phyloP scores from a whole-genome alignment of 495 filamentous ascomycete genomes.

The Corynascus novoguineensis region DNA sequence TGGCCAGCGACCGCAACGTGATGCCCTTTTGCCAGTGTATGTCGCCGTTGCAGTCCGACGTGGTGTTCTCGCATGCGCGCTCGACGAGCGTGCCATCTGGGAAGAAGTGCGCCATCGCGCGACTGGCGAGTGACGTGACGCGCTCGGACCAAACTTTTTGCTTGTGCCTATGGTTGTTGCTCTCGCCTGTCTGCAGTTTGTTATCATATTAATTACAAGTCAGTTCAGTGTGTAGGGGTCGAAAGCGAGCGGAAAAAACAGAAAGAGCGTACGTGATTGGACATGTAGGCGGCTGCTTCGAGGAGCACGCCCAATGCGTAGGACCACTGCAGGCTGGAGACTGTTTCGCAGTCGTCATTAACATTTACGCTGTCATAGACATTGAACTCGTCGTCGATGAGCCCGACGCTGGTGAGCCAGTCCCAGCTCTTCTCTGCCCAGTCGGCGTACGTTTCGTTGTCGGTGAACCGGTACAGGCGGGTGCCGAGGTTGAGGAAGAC shows the following conservation, averaged over 20 bases:
- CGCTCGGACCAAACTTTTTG: too few relatives aligned
- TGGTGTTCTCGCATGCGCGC: slow-evolving; percentile 55
- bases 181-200: slow-evolving; percentile 21
- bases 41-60: slow-evolving; percentile 54
- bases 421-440: slow-evolving; percentile 71
- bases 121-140: slow-evolving; percentile 52
- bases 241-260: not conserved
- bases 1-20: slow-evolving; percentile 66
- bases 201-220: not conserved
- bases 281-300: slow-evolving; percentile 70
- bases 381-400: slow-evolving; percentile 56
- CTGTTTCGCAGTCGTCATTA: slow-evolving; percentile 53
- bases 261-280: slow-evolving; percentile 44
- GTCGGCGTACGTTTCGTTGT: slow-evolving; percentile 70
- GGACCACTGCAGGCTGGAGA: slow-evolving; percentile 57
- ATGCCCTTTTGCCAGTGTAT: slow-evolving; percentile 77
- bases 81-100: slow-evolving; percentile 55
- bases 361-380: slow-evolving; percentile 68
- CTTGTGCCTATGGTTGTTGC: slow-evolving; percentile 39
- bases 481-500: slow-evolving; percentile 77
- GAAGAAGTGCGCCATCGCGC: slow-evolving; percentile 53
- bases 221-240: not conserved
- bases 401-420: slow-evolving; percentile 59
- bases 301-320: slow-evolving; percentile 69
- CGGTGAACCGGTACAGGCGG: slow-evolving; percentile 67